Evolutionary conservation across 352 stramenopile species (phyloP), one percentile per base, ranked within the genome.

Genomic region (Saprolegnia diclina): DNA sequence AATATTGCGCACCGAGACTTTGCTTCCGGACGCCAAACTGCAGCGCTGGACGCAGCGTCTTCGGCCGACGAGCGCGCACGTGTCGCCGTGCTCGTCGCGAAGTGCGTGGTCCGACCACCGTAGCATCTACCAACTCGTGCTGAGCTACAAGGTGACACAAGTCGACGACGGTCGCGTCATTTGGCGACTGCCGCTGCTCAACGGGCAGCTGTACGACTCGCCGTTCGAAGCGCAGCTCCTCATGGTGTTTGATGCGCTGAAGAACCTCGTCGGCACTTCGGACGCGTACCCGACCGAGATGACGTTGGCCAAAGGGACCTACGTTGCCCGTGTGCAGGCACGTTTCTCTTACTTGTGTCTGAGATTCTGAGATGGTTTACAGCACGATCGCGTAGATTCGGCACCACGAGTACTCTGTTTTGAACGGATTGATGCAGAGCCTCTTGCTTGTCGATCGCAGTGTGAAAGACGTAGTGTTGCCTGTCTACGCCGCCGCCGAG

Each of bases 161-260:
- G 4, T 19, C 19, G 63, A 64, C 9, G 68, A 73, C 1, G 81
- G 81, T 14, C 89, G 86, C 38, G 87, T 98, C 5, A 89, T 81
- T 5, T 85, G 88, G 10, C 74, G 77, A 5, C 77, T 95, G 54
- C 85, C 88, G 13, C 65, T 90, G 6, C 72, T 98, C 18, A 87
- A 92, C 71, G 88, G 80, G 0, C 83, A 81, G 13, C 78, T 98
- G 24, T 98, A 98, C 73, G 94, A 98, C 68, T 96, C 88, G 4
- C 86, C 86, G 16, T 97, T 96, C 46, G 92, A 98, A 67, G 79
- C 82, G 22, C 92, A 98, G 67, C 61, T 98, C 59, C 93, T 90
- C 71, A 87, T 97, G 77, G 77, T 96, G 42, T 98, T 97, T 71
- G 90, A 98, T 74, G 85, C 88, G 10, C 96, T 97, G 75, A 98